phyloP scores from a whole-genome alignment of 305 asterid species.

The Fraxinus ornus region DNA sequence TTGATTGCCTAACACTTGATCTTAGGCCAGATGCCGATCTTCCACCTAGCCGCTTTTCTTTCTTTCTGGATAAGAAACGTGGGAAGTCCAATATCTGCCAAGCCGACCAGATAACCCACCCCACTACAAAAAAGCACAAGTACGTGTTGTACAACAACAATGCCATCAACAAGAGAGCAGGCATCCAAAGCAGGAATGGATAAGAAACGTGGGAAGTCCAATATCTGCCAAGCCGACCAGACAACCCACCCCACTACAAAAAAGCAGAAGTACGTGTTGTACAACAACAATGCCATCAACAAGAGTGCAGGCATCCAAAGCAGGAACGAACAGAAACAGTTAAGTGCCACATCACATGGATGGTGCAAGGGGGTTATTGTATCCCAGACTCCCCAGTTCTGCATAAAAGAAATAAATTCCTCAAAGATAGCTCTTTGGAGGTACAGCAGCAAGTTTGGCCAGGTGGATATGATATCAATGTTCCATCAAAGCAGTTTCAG shows the following conservation, averaged over 20 bases:
- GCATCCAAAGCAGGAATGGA: not conserved
- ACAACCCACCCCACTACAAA: slow-evolving; percentile 23
- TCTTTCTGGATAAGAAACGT: slow-evolving; percentile 11
- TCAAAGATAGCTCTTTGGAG: slow-evolving; percentile 24
- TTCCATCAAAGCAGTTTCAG: slow-evolving; percentile 56
- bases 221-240: slow-evolving; percentile 25
- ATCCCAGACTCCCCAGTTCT: slow-evolving; percentile 12
- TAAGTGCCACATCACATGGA: slow-evolving; percentile 27
- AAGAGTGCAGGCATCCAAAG: not conserved
- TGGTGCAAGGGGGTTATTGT: not conserved
- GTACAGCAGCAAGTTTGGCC: slow-evolving; percentile 22
- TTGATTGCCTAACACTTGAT: slow-evolving; percentile 5
- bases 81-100: slow-evolving; percentile 18
- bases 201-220: no score
- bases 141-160: not conserved
- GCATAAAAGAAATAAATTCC: slow-evolving; percentile 20
- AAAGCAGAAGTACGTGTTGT: not conserved
- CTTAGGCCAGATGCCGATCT: slow-evolving; percentile 2
- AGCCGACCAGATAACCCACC: slow-evolving; percentile 30
- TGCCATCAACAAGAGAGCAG: not conserved
- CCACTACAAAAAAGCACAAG: slow-evolving; percentile 10
- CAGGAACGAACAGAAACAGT: slow-evolving; percentile 10
- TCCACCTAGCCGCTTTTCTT: slow-evolving; percentile 10
- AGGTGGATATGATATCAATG: slow-evolving; percentile 28
- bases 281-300: not conserved